phyloP scores from a whole-genome alignment of 495 filamentous ascomycete genomes.

The Tetracladium setigerum region DNA sequence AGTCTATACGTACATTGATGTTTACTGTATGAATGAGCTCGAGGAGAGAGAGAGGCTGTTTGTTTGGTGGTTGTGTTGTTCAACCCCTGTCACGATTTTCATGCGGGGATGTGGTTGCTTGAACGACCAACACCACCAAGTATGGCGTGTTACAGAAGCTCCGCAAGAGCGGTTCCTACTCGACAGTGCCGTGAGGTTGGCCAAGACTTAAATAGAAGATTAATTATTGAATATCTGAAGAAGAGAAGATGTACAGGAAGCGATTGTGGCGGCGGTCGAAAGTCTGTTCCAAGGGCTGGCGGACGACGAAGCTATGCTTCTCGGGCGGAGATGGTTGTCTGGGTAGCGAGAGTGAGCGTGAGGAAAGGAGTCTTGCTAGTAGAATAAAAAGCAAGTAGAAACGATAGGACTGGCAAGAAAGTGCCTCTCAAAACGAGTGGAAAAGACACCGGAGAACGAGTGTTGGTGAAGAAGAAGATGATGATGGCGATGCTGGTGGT shows the following conservation, averaged over 20 bases:
- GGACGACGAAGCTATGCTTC: no score
- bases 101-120: conserved; percentile 19
- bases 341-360: no score
- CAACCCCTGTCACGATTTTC: conserved; percentile 8
- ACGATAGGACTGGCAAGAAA: conserved; percentile 9
- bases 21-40: not conserved
- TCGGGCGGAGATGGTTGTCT: no score
- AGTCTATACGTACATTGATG: conserved; percentile 13
- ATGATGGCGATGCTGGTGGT: no score
- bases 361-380: not conserved
- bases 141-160: conserved; percentile 7
- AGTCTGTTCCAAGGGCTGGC: no score
- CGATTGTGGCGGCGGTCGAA: no score
- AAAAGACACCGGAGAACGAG: not conserved
- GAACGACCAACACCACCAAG: conserved; percentile 16
- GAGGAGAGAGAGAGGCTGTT: not conserved
- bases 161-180: not conserved
- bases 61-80: conserved; percentile 16
- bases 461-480: no score
- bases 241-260: no score
- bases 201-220: no score
- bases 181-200: not conserved
- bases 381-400: conserved; percentile 6
- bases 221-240: no score
- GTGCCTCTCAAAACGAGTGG: conserved; percentile 12